phyloP scores from a whole-genome alignment of 345 rosid genomes.

The Murraya paniculata region DNA sequence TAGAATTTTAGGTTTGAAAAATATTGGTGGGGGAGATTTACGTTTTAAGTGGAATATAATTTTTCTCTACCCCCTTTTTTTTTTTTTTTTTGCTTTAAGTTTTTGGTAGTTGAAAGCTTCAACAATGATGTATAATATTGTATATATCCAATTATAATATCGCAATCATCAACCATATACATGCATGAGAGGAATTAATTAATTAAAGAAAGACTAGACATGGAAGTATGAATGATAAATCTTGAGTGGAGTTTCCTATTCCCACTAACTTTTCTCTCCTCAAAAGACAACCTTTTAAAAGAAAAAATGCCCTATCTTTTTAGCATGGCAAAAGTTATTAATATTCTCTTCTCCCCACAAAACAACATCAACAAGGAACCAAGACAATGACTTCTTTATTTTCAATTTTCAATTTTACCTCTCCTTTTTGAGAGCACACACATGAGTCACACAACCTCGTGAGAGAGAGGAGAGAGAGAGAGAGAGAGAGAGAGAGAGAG shows the following conservation, averaged over 20 bases:
- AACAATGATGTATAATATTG: neutral
- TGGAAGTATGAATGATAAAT: neutral
- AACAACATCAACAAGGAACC: constrained; percentile 31
- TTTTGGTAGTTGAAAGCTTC: neutral
- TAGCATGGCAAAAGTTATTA: constrained; percentile 38
- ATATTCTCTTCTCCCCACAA: constrained; percentile 34
- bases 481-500: neutral
- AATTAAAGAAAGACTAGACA: neutral
- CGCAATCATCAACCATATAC: neutral
- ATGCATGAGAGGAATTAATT: neutral
- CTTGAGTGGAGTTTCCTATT: constrained; percentile 43
- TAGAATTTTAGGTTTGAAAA: neutral
- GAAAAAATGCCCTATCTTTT: constrained; percentile 42
- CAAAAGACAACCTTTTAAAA: constrained; percentile 52
- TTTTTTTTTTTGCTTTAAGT: no score
- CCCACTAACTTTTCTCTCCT: constrained; percentile 25
- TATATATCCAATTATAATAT: neutral
- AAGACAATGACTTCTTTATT: constrained; percentile 24
- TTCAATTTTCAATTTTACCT: constrained; percentile 20
- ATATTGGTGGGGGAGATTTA: neutral
- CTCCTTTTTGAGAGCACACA: constrained; percentile 32
- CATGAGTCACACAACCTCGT: constrained; percentile 22
- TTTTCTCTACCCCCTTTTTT: no score
- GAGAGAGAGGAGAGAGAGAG: neutral
- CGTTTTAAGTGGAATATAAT: neutral